Percentiles rank a stretch among this genome's conserved stretches.
These are phyloP conservation scores for Curvularia verruculosa DNA, from an alignment of 2,329 filamentous ascomycete genomes.

Conservation along the genomic window DNA sequence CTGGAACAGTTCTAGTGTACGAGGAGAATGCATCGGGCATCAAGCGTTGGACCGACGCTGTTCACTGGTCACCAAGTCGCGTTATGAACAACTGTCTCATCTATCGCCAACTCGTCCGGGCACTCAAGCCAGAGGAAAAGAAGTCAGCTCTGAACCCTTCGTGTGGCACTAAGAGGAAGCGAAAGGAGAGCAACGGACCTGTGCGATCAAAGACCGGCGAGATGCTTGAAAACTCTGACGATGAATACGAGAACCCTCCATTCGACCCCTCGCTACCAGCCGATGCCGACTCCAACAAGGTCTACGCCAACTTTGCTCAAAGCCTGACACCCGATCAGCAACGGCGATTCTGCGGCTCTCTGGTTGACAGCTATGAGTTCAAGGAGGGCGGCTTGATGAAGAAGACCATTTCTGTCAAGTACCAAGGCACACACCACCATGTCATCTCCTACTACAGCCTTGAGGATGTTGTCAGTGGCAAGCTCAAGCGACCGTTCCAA, in stretches of 20 bases:
- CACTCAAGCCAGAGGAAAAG: conserved; percentile 47
- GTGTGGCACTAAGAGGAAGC: conserved; percentile 47
- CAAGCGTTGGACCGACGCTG: conserved; percentile 92
- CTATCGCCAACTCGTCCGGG: conserved; percentile 72
- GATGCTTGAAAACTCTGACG: conserved; percentile 37
- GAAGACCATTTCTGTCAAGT: conserved; percentile 86
- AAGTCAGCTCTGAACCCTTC: conserved; percentile 45
- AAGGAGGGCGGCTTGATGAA: conserved; percentile 83
- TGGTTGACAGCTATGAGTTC: conserved; percentile 90
- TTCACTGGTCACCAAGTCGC: conserved; percentile 87
- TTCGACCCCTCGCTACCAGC: conserved; percentile 28
- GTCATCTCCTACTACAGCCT: conserved; percentile 88
- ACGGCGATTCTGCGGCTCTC: conserved; percentile 74
- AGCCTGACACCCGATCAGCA: conserved; percentile 56
- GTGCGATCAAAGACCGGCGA: conserved; percentile 40
- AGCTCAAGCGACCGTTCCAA: conserved; percentile 44
- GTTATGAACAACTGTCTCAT: conserved; percentile 85
- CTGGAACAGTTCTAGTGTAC: conserved; percentile 88
- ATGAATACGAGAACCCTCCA: conserved; percentile 41
- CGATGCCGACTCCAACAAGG: conserved; percentile 41
- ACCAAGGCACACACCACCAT: conserved; percentile 78
- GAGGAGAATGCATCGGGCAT: conserved; percentile 90
- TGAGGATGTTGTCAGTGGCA: conserved; percentile 68
- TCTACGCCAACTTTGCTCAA: conserved; percentile 47
- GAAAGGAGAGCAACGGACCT: conserved; percentile 39